These are phyloP conservation scores for Colletotrichum chlorophyti DNA, from an alignment of 2,329 filamentous ascomycete species.

Conservation along the genomic window DNA sequence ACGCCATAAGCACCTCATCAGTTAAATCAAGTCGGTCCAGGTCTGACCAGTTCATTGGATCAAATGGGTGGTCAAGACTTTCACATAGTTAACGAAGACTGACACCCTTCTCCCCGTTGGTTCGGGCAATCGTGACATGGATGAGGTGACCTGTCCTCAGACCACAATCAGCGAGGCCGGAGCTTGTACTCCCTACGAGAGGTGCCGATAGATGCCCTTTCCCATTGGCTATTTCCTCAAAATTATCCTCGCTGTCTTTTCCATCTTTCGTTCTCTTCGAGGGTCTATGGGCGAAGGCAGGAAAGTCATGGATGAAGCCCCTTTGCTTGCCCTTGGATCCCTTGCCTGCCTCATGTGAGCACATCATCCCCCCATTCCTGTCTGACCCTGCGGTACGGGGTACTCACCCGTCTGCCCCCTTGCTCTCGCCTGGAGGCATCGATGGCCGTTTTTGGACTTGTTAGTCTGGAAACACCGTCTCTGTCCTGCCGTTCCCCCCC, in stretches of 20 bases:
- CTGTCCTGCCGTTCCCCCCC: slow-evolving; percentile 13
- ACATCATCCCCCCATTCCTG: slow-evolving; percentile 24
- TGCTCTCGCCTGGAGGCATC: neutral
- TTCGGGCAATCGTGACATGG: too few relatives aligned
- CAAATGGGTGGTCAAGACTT: slow-evolving; percentile 6
- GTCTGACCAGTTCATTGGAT: slow-evolving; percentile 12
- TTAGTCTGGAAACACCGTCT: slow-evolving; percentile 1
- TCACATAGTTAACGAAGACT: too few relatives aligned
- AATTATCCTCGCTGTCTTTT: neutral
- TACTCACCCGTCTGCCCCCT: slow-evolving; percentile 15
- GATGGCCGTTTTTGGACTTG: too few relatives aligned
- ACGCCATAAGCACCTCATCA: slow-evolving; percentile 19
- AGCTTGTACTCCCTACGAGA: neutral
- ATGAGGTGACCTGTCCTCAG: too few relatives aligned
- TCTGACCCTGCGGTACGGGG: slow-evolving; percentile 14
- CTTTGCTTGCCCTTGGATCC: slow-evolving; percentile 22
- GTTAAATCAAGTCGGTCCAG: slow-evolving; percentile 7
- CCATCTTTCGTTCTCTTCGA: neutral
- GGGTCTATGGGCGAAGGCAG: neutral
- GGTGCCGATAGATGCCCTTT: neutral
- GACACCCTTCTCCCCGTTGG: too few relatives aligned
- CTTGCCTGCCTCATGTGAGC: slow-evolving; percentile 25
- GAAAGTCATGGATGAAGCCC: slow-evolving; percentile 13
- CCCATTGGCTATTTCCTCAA: neutral
- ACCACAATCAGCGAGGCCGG: neutral